Base-by-base conservation (phyloP, 2,329 filamentous ascomycete species). In the Epichloe glyceriae region DNA sequence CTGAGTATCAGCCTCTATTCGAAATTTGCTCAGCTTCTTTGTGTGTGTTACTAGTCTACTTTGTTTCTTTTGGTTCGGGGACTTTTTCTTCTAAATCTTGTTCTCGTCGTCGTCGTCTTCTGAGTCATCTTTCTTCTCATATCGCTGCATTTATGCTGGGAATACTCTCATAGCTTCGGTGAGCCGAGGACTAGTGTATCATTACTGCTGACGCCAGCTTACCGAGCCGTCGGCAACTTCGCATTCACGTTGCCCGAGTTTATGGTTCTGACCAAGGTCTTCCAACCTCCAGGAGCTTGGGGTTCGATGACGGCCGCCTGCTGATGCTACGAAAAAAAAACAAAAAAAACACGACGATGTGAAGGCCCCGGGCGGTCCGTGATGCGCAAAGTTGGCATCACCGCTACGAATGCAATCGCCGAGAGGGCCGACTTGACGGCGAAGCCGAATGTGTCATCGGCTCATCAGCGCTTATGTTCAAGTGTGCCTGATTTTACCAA, bases 41-140 rank as follows among this genome's bases (percentile, higher is more conserved):
- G 54, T 58, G 37, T 57, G 54, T 58, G 39, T 57, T 57, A 56
- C 43, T 56, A 58, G 49, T 52, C 41, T 46, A 19, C 15, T 44
- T 44, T 44, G 14, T 38, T 11, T 41, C 15, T 20, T 15, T 33
- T 39, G 17, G 38, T 7, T 48, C 46, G 11, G 19, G 14, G 40
- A 38, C 45, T n/a, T 8, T 30, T 44, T 39, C 3, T 46, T 22
- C 17, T 3, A 22, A 34, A n/a, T 44, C 15, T 43, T 43, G 14
- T 30, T 10, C 14, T 14, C 10, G 8, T 30, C 12, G 19, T 11
- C 40, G 40, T 26, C 40, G 19, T 26, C 5, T 19, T 14, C 10
- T 26, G 20, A 12, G 17, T 50, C 39, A 14, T 40, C 37, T 46
- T 48, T 33, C 37, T 47, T 20, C 40, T 35, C 48, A 46, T 33